phyloP scores from a whole-genome alignment of 352 stramenopile species.

The Globisporangium splendens region DNA sequence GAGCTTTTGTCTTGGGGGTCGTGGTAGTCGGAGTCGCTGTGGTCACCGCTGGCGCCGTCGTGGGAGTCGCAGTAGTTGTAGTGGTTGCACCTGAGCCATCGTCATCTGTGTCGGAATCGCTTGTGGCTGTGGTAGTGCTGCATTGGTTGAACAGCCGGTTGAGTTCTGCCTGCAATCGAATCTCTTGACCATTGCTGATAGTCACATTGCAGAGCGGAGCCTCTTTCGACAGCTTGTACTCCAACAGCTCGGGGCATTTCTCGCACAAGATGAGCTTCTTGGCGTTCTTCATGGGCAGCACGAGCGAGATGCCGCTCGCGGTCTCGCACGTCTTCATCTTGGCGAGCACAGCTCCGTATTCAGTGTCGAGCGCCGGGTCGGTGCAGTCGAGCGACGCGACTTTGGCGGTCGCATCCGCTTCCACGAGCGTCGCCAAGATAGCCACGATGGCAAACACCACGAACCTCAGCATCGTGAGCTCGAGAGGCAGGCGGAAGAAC shows the following conservation, averaged over 20 bases:
- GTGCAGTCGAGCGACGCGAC: neutral
- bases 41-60: no score
- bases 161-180: neutral
- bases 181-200: neutral
- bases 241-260: slow-evolving; percentile 1
- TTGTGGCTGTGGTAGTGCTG: no score
- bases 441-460: no score
- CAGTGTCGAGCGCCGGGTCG: neutral
- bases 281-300: neutral
- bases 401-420: neutral
- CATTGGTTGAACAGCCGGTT: neutral
- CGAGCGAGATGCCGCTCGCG: slow-evolving; percentile 1
- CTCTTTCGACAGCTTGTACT: neutral
- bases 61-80: no score
- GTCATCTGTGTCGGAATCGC: no score
- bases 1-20: no score
- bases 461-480: no score
- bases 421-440: no score
- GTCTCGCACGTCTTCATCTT: slow-evolving; percentile 1
- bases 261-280: slow-evolving; percentile 3
- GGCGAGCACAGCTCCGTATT: neutral
- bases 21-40: no score
- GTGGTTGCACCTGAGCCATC: no score
- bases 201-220: slow-evolving; percentile 1
- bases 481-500: no score